These are phyloP conservation scores for Pittosporum tobira DNA, from an alignment of 129 eudicot genomes.

Conservation along the genomic window DNA sequence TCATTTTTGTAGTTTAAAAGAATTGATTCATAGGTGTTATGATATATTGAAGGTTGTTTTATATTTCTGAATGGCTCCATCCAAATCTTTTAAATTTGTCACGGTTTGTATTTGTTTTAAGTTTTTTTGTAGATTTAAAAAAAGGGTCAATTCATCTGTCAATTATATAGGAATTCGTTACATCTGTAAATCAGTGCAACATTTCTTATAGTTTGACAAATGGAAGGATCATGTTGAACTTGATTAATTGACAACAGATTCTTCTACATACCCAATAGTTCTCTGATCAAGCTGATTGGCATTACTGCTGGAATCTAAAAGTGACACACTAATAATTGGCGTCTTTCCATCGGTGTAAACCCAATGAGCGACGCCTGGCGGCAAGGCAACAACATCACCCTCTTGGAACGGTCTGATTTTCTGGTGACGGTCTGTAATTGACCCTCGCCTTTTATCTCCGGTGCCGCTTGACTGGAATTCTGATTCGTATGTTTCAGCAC, in stretches of 20 bases:
- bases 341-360: slow-evolving; percentile 27
- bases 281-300: slow-evolving; percentile 29
- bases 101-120: too few species aligned
- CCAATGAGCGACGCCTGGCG: slow-evolving; percentile 41
- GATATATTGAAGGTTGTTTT: too few species aligned
- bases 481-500: slow-evolving; percentile 51
- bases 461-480: background rate
- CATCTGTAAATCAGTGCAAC: background rate
- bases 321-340: slow-evolving; percentile 13
- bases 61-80: too few species aligned
- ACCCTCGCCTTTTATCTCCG: slow-evolving; percentile 2
- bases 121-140: background rate
- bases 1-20: too few species aligned
- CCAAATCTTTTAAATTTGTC: too few species aligned
- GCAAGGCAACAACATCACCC: slow-evolving; percentile 31
- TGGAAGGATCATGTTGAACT: background rate
- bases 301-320: slow-evolving; percentile 21
- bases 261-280: slow-evolving; percentile 25
- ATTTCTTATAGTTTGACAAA: background rate
- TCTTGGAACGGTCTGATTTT: slow-evolving; percentile 21
- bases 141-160: too few species aligned
- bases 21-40: too few species aligned
- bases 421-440: slow-evolving; percentile 32
- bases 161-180: too few species aligned
- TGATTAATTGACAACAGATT: too few species aligned